Base-by-base conservation (phyloP, 345 rosid genomes). In the Lumnitzera littorea region DNA sequence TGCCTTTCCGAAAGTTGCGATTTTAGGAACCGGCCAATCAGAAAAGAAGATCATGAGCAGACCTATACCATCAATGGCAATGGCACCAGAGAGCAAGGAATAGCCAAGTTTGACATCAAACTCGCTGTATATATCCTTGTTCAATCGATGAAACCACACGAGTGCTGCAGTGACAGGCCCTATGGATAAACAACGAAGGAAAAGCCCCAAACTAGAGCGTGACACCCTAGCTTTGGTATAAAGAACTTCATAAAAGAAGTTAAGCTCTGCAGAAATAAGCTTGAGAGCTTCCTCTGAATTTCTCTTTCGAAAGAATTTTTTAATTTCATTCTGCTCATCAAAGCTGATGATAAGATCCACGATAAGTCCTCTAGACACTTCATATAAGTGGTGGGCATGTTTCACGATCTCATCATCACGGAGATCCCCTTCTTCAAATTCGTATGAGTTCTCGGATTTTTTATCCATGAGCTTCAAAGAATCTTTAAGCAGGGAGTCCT, bases 31-130 rank as follows among this genome's bases (percentile, higher is more conserved):
- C 0, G 75, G 77, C 92, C 92, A 79, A 54, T 88, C 82, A 1
- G 92, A 88, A 57, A 81, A 64, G 65, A 72, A 14, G 46, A 77
- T 70, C 86, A 82, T 82, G 60, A 70, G 0, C 12, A 80, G 46
- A 11, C 81, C 72, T 12, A 82, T 49, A 14, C 15, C 13, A 55
- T 88, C 90, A 15, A 85, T 77, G 0, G 65, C 76, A 3, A 86
- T 43, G 1, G 88, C 90, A 49, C 86, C 84, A 5, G 61, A 24
- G 48, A 77, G 70, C 73, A 88, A 55, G 3, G 71, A 58, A 65
- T 88, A 84, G 8, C 88, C 78, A 48, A 88, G 50, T 15, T 56
- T 65, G 5, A 85, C 65, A 57, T 86, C 90, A 9, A 79, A 56
- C 3, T 25, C 48, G 43, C 67, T 56, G n/a, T 71, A 77, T 0